Conservation (phyloP, 352 stramenopile genomes). For the Pythium aristosporum region DNA sequence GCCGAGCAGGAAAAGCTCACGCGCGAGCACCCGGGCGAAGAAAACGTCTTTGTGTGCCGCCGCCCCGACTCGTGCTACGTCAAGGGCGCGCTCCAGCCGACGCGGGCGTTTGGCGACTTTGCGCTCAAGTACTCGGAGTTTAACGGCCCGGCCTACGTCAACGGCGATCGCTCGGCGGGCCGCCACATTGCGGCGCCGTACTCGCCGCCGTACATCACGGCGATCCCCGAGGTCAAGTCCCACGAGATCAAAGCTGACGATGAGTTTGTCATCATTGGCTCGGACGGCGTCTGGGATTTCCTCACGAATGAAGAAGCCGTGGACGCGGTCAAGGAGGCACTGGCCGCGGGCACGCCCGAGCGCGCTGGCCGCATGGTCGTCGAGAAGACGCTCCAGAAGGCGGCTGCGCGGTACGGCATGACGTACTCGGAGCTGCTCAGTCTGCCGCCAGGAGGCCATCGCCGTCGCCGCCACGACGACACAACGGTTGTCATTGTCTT, state of each 20-base stretch:
- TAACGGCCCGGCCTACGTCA: constrained; percentile 80
- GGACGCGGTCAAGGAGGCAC: constrained; percentile 83
- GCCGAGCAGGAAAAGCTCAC: constrained; percentile 85
- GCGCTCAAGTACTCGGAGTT: constrained; percentile 94
- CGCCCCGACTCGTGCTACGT: constrained; percentile 92
- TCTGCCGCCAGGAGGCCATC: constrained; percentile 74
- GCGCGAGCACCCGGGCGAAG: constrained; percentile 85
- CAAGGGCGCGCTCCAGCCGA: constrained; percentile 90
- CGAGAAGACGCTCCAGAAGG: constrained; percentile 76
- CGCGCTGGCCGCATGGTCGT: constrained; percentile 75
- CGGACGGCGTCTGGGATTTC: constrained; percentile 98
- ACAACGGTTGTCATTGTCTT: constrained; percentile 92
- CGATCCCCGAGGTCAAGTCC: constrained; percentile 76
- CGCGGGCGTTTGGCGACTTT: constrained; percentile 90
- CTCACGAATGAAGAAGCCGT: constrained; percentile 95
- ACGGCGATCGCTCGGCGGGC: constrained; percentile 79
- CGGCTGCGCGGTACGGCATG: constrained; percentile 73
- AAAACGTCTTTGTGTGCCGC: constrained; percentile 90
- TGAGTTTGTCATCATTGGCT: constrained; percentile 97
- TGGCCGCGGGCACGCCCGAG: constrained; percentile 59
- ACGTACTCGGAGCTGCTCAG: constrained; percentile 81
- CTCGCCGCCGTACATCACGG: constrained; percentile 92
- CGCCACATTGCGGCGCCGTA: constrained; percentile 88
- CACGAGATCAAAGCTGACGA: constrained; percentile 71
- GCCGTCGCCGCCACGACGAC: constrained; percentile 91